Base-by-base conservation (phyloP, 371 early-diverging fungal species). In the Lichtheimia ornata region DNA sequence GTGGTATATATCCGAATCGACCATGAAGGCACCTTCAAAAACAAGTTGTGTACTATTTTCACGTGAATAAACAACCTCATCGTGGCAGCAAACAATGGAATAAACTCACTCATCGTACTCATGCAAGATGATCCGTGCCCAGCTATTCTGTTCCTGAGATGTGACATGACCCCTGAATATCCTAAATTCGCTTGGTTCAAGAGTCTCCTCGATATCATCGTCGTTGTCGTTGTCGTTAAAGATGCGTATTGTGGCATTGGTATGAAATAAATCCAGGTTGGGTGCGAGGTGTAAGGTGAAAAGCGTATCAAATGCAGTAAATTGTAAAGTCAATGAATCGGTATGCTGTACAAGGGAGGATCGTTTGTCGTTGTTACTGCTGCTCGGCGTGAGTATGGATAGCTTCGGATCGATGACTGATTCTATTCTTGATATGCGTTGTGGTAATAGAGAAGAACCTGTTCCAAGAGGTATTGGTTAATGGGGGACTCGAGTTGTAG, bases 231-330 rank as follows among this genome's bases (percentile, higher is more conserved):
- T 3, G 15, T 11, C 28, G 22, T 42, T 49, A 28, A 47, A 60
- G 4, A 53, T 60, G 17, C 47, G 51, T 17, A 54, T 57, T 4
- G 68, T 68, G 2, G 91, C 91, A 2, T 84, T 70, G 0, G 89
- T 84, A 68, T 93, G 94, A 49, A 94, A 70, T 41, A 95, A 63
- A 45, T 90, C 88, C 20, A 61, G 17, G 74, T 94, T 91, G 27
- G 91, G 93, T 62, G 82, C 83, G 13, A 95, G 79, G 55, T 89
- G 71, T 51, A 95, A 68, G 40, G 74, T 64, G 64, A 88, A 90
- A 0, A 90, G 82, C 22, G 75, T 76, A 63, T 89, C 86, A 73
- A 76, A 90, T 14, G 89, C 92, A 13, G 61, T 62, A 56, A 91
- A 77, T 30, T 75, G 70, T 18, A 89, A 41, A 27, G 83, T 75